These are phyloP conservation scores for Wickerhamiella spandovensis DNA, from an alignment of 805 yeast species.

Conservation along the genomic window DNA sequence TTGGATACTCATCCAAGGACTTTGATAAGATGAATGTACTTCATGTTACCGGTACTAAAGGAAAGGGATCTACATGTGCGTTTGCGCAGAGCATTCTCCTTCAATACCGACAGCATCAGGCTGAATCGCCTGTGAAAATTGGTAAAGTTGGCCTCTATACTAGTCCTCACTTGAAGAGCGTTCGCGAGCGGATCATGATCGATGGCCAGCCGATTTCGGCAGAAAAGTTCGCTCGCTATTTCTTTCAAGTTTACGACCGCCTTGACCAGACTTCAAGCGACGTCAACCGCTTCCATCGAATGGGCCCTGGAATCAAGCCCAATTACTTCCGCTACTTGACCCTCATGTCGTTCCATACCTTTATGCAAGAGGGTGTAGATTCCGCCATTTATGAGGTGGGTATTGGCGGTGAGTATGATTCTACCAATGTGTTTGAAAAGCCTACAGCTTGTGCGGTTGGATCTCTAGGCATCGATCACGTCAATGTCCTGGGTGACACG, in stretches of 20 bases:
- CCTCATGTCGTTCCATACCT: slow-evolving; percentile 78
- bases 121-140: slow-evolving; percentile 21
- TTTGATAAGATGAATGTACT: slow-evolving; percentile 64
- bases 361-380: slow-evolving; percentile 76
- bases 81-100: slow-evolving; percentile 68
- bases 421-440: slow-evolving; percentile 72
- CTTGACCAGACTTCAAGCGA: slow-evolving; percentile 49
- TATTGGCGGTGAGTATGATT: slow-evolving; percentile 94
- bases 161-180: slow-evolving; percentile 89
- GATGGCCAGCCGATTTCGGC: slow-evolving; percentile 78
- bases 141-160: slow-evolving; percentile 82
- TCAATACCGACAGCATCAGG: slow-evolving; percentile 36
- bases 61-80: slow-evolving; percentile 97
- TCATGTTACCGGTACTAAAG: slow-evolving; percentile 96
- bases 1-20: slow-evolving; percentile 53
- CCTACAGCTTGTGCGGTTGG: slow-evolving; percentile 83
- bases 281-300: slow-evolving; percentile 49
- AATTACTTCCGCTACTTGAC: slow-evolving; percentile 89
- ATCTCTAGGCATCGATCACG: slow-evolving; percentile 85
- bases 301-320: slow-evolving; percentile 65
- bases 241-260: slow-evolving; percentile 88
- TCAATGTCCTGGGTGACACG: slow-evolving; percentile 72
- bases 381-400: slow-evolving; percentile 96
- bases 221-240: slow-evolving; percentile 69
- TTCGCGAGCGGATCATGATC: slow-evolving; percentile 80